Evolutionary conservation across 2,329 filamentous ascomycete species (phyloP).

Genomic region (Ceratocystis albifundus): DNA sequence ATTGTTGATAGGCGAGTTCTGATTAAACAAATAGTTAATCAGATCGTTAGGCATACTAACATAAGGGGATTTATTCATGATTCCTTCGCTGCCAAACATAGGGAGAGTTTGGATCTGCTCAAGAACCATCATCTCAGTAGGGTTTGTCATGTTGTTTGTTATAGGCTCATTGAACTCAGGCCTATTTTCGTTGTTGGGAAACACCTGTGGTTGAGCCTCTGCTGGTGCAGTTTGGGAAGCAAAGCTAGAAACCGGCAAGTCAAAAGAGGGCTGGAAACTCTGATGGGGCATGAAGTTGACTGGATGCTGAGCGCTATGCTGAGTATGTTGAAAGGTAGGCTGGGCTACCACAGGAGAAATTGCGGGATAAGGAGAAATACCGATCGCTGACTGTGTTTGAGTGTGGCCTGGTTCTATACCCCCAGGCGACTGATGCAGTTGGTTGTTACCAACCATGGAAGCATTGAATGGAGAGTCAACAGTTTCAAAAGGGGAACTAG

Average conservation of each 20-base stretch:
- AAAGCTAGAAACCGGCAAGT: constrained; percentile 51
- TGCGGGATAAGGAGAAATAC: constrained; percentile 38
- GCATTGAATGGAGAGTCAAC: constrained; percentile 21
- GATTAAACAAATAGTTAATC: constrained; percentile 69
- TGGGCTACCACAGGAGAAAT: constrained; percentile 43
- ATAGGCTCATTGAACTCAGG: constrained; percentile 19
- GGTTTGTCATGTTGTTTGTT: not conserved
- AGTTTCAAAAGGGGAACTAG: constrained; percentile 20
- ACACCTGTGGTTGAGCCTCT: constrained; percentile 24
- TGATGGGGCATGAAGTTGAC: constrained; percentile 47
- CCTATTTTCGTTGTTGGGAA: not conserved
- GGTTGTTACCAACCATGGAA: constrained; percentile 12
- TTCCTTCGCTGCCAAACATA: constrained; percentile 73
- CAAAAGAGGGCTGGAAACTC: constrained; percentile 48
- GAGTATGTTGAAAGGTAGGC: constrained; percentile 34
- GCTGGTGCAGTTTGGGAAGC: constrained; percentile 2
- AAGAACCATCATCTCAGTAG: constrained; percentile 46
- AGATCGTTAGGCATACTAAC: constrained; percentile 76
- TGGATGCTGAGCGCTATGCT: constrained; percentile 35
- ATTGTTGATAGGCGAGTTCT: constrained; percentile 26
- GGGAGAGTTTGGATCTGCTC: constrained; percentile 63
- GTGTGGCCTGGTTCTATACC: constrained; percentile 14
- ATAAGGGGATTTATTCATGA: constrained; percentile 72
- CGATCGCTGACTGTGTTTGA: constrained; percentile 23
- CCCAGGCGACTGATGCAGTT: constrained; percentile 13